These are phyloP conservation scores for Aspergillus sp. DNA, from an alignment of 2,329 filamentous ascomycete species.

Conservation along the genomic window DNA sequence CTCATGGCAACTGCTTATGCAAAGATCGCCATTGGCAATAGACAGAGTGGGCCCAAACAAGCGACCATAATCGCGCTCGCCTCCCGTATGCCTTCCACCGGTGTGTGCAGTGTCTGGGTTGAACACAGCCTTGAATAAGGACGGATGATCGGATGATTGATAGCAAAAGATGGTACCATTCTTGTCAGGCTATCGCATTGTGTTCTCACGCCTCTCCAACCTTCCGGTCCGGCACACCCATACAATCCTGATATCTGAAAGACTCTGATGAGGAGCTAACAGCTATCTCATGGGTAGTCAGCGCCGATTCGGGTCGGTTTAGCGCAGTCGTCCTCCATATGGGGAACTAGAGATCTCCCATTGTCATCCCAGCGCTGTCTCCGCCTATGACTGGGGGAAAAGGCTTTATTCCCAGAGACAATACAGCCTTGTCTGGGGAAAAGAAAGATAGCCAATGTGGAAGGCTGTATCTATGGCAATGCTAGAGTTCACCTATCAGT, in stretches of 20 bases:
- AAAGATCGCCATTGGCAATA: too few species aligned
- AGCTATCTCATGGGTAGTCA: constrained; percentile 16
- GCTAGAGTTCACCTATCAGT: constrained; percentile 5
- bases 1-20: too few species aligned
- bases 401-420: constrained; percentile 11
- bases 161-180: too few species aligned
- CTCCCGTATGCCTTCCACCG: too few species aligned
- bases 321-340: constrained; percentile 4
- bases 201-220: background rate
- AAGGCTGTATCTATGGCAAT: background rate
- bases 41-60: too few species aligned
- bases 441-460: background rate
- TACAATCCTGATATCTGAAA: constrained; percentile 2
- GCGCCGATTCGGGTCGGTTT: background rate
- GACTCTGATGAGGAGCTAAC: constrained; percentile 1
- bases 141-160: too few species aligned
- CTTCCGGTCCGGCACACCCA: background rate
- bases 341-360: background rate
- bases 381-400: constrained; percentile 12
- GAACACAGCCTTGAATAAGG: too few species aligned
- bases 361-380: constrained; percentile 1
- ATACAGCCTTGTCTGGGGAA: constrained; percentile 1
- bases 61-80: too few species aligned
- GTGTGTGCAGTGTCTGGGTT: too few species aligned
- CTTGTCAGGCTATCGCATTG: too few species aligned